Percentiles rank a stretch among this genome's conserved stretches.
These are phyloP conservation scores for Rauvolfia tetraphylla DNA, from an alignment of 257 asterid species.

Conservation along the genomic window DNA sequence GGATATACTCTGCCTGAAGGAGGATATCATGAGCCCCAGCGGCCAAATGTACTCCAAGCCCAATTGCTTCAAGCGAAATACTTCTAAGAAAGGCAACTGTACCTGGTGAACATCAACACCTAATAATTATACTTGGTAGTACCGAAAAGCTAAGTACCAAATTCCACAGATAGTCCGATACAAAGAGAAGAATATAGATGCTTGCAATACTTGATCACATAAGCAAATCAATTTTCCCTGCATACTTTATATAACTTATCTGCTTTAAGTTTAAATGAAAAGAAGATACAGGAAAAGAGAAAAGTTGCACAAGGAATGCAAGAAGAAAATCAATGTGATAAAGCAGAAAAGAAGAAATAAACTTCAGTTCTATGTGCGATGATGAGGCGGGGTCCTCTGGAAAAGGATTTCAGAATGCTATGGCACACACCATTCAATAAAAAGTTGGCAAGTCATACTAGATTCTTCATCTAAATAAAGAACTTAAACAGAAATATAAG, in stretches of 20 bases:
- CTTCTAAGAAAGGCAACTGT: slow-evolving; percentile 87
- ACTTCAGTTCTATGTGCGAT: not conserved
- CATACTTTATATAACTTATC: not conserved
- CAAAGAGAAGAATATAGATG: not conserved
- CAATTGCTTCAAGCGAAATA: slow-evolving; percentile 92
- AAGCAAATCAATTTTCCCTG: not conserved
- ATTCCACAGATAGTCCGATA: not conserved
- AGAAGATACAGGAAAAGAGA: not conserved
- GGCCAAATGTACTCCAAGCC: slow-evolving; percentile 94
- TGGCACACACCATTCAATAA: not conserved
- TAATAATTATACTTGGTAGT: not conserved
- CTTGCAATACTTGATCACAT: not conserved
- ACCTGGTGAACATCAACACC: slow-evolving; percentile 43
- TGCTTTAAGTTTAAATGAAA: not conserved
- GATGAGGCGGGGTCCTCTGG: not conserved
- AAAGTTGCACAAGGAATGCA: not conserved
- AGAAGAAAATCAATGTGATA: not conserved
- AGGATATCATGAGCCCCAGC: slow-evolving; percentile 93
- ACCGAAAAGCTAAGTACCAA: not conserved
- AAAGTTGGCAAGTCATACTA: not conserved
- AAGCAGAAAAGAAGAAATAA: not conserved
- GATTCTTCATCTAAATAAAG: not conserved
- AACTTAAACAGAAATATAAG: not conserved
- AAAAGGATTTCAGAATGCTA: not conserved
- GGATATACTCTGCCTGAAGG: slow-evolving; percentile 83